Evolutionary conservation across 495 filamentous ascomycete genomes (phyloP).

Genomic region (Penicillium riverlandense): DNA sequence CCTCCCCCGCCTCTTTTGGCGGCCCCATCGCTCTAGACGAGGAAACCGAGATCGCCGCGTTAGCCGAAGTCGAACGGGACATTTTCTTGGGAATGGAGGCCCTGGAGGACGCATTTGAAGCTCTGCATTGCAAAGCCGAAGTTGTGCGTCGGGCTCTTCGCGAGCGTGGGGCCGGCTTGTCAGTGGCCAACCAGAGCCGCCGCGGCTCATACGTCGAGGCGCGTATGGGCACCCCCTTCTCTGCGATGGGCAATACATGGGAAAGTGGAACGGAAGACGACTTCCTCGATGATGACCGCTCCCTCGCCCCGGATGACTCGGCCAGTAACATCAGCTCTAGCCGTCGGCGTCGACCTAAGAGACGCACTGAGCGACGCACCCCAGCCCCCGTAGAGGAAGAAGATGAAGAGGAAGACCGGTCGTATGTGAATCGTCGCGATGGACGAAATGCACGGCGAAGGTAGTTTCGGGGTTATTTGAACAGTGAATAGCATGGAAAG

Average conservation of each 20-base stretch:
- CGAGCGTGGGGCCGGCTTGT: constrained; percentile 70
- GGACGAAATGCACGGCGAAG: constrained; percentile 18
- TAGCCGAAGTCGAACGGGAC: constrained; percentile 88
- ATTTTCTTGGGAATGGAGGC: constrained; percentile 92
- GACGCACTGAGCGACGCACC: constrained; percentile 65
- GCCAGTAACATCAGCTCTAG: constrained; percentile 85
- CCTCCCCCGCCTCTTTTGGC: constrained; percentile 38
- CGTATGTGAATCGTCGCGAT: constrained; percentile 23
- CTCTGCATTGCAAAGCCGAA: constrained; percentile 79
- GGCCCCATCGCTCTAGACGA: constrained; percentile 83
- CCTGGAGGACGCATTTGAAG: constrained; percentile 92
- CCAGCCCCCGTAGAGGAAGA: constrained; percentile 84
- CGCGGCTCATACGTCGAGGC: constrained; percentile 48
- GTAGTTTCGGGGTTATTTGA: constrained; percentile 2
- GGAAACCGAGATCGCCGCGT: constrained; percentile 81
- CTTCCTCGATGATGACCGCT: constrained; percentile 50
- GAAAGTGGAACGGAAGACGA: constrained; percentile 55
- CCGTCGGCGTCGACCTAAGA: constrained; percentile 61
- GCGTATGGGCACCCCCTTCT: constrained; percentile 50
- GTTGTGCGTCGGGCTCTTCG: constrained; percentile 70
- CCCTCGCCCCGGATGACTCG: constrained; percentile 62
- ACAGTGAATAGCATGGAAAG: not conserved
- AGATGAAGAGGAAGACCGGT: constrained; percentile 47
- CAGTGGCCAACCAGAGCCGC: constrained; percentile 68
- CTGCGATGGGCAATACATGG: constrained; percentile 25